Evolutionary conservation across 2,329 filamentous ascomycete genomes (phyloP), one percentile per base, ranked within the genome.

Genomic region (Ascochyta viciae-villosae): DNA sequence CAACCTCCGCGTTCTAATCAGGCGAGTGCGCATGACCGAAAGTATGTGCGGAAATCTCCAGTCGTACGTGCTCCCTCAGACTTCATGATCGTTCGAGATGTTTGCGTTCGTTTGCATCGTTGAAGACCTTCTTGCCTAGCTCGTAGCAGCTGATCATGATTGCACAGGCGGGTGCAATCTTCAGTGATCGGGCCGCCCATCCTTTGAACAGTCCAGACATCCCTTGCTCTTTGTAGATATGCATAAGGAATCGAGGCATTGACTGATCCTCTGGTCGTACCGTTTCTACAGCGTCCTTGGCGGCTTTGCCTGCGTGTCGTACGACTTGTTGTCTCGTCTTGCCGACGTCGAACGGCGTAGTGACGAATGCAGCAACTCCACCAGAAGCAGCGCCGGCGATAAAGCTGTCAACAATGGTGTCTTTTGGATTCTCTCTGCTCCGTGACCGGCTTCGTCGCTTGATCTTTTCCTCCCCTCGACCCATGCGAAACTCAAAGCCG

Each of bases 121-220:
- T 83, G 31, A 96, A 96, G 73, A 90, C 88, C 75, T 90, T 89
- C 82, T 99, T 99, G 46, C 95, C 93, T 34, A 98, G 85, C 76
- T 99, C 95, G 75, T 98, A 99, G 73, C 89, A 96, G 73, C 91
- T 96, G 73, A 99, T 98, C 95, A 99, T 99, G 73, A 99, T 98
- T 26, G 95, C 95, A 77, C 95, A 99, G 0, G 94, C 92, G 1
- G 95, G 95, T 1, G 95, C 94, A 5, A 99, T 93, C 75, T 98
- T 98, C 58, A 98, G 81, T 64, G 92, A 96, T 35, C 95, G 84
- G 0, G 95, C 92, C 23, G 92, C 89, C 91, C 93, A 97, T 39
- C 95, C 95, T 66, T 83, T 90, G 85, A 96, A 98, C 5, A 99
- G 79, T 0, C 95, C 95, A 1, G 85, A 74, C 15, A 87, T 74